These are phyloP conservation scores for Neurospora cerealis DNA, from an alignment of 495 filamentous ascomycete genomes.

Conservation along the genomic window DNA sequence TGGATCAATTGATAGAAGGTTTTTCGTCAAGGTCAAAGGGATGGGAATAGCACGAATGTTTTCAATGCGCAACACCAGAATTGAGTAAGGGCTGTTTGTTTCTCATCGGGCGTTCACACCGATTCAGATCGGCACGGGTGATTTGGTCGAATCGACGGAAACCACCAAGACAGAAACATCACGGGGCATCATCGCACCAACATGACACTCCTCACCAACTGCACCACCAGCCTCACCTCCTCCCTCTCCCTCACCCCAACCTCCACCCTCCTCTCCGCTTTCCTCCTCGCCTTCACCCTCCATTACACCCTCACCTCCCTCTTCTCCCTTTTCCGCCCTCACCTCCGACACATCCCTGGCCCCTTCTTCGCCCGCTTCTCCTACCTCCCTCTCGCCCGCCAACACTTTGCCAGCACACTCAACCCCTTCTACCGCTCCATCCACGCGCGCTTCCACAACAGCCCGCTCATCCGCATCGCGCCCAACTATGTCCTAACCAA, in stretches of 20 bases:
- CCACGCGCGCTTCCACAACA: slow-evolving; percentile 1
- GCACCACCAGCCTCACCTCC: background rate
- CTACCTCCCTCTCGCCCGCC: slow-evolving; percentile 3
- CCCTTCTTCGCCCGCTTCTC: slow-evolving; percentile 10
- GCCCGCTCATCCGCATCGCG: slow-evolving; percentile 22
- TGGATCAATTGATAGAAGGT: background rate
- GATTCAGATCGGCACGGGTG: background rate
- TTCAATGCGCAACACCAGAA: background rate
- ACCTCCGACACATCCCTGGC: slow-evolving; percentile 12
- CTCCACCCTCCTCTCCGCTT: background rate
- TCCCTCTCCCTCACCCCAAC: background rate
- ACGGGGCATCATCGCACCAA: background rate
- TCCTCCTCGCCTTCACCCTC: background rate
- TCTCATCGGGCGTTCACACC: background rate
- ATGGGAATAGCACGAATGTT: background rate
- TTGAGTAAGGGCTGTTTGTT: background rate
- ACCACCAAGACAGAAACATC: background rate
- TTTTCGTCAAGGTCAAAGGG: background rate
- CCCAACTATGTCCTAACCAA: slow-evolving; percentile 26
- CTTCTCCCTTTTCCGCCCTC: background rate
- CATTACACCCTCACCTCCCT: background rate
- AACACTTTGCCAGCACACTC: background rate
- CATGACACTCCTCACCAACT: background rate
- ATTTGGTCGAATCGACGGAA: background rate
- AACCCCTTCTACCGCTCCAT: slow-evolving; percentile 2